Conservation (phyloP, 352 stramenopile species). For the Phytophthora hibernalis region DNA sequence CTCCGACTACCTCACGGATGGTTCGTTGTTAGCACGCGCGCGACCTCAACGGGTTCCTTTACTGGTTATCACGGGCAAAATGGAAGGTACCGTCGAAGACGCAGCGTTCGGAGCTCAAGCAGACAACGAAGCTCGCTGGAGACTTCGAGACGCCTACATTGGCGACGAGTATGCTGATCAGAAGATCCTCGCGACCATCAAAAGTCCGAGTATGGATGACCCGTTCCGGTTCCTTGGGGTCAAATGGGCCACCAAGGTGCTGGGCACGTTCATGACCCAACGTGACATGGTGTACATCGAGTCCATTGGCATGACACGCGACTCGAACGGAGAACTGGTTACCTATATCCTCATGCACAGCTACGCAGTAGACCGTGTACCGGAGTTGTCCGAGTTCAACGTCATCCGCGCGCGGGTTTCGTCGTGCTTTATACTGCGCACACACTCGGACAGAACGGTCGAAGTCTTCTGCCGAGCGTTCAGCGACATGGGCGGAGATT, state of each 20-base stretch:
- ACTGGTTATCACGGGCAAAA: conserved; percentile 40
- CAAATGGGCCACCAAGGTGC: conserved; percentile 44
- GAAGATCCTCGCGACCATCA: conserved; percentile 44
- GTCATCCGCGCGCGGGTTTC: conserved; percentile 49
- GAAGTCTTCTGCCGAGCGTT: conserved; percentile 64
- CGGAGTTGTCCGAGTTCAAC: conserved; percentile 36
- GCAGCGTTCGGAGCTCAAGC: conserved; percentile 40
- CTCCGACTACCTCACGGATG: conserved; percentile 44
- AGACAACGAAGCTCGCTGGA: conserved; percentile 42
- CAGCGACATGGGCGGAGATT: conserved; percentile 46
- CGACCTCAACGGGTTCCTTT: conserved; percentile 33
- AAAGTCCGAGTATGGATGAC: conserved; percentile 33
- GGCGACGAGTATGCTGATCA: conserved; percentile 43
- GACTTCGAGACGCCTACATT: conserved; percentile 45
- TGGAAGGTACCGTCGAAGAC: conserved; percentile 49
- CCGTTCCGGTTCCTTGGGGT: conserved; percentile 54
- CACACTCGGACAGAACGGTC: conserved; percentile 37
- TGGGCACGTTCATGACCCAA: conserved; percentile 39
- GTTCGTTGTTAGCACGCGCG: conserved; percentile 34
- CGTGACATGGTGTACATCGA: conserved; percentile 52
- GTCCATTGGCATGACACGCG: conserved; percentile 34
- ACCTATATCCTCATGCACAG: conserved; percentile 46
- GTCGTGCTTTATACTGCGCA: conserved; percentile 51
- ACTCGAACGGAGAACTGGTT: conserved; percentile 41
- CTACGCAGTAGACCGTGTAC: conserved; percentile 44